phyloP scores from a whole-genome alignment of 257 asterid species.

The Jaltomata sinuosa region DNA sequence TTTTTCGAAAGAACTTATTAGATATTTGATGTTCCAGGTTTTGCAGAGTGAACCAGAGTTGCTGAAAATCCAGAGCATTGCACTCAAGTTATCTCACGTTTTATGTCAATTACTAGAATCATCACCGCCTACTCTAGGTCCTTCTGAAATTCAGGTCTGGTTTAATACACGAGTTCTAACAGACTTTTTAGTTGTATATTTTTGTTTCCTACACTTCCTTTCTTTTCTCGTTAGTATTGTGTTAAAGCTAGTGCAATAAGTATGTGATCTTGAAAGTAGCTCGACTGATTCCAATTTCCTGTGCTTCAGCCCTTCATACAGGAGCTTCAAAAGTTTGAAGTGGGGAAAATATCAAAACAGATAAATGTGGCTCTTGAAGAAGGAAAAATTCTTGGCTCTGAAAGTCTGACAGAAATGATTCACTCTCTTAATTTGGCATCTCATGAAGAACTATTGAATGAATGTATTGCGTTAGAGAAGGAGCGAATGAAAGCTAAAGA shows the following conservation, averaged over 20 bases:
- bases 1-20: background rate
- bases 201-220: background rate
- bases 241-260: background rate
- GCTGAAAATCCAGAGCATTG: constrained; percentile 48
- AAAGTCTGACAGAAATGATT: constrained; percentile 29
- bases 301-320: constrained; percentile 36
- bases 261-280: background rate
- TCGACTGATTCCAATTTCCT: constrained; percentile 12
- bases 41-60: constrained; percentile 56
- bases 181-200: background rate
- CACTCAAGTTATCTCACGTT: constrained; percentile 37
- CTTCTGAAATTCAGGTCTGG: constrained; percentile 47
- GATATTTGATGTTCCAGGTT: constrained; percentile 34
- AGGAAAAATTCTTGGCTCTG: constrained; percentile 32
- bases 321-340: constrained; percentile 49
- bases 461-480: constrained; percentile 69
- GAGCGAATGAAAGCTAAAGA: constrained; percentile 57
- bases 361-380: constrained; percentile 47
- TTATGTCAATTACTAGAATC: constrained; percentile 41
- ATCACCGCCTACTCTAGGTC: constrained; percentile 26
- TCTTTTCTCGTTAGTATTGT: background rate
- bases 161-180: background rate
- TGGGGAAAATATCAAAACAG: constrained; percentile 38
- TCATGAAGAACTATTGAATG: constrained; percentile 51
- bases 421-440: constrained; percentile 54